These are phyloP conservation scores for Candida tropicalis DNA, from an alignment of 1,139 yeast species.

Conservation along the genomic window DNA sequence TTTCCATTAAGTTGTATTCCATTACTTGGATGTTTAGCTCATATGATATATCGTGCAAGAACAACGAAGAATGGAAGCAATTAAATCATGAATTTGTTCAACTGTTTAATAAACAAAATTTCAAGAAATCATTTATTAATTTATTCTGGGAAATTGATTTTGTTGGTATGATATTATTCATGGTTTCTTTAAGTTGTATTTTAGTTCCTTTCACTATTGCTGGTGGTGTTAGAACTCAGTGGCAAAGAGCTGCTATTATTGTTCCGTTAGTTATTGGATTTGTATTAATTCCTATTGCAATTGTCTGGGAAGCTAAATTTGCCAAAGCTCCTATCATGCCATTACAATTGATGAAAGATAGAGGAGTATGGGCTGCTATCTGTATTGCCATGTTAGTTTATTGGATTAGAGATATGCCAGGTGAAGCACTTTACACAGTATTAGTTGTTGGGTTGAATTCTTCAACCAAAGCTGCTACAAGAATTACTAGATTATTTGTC, in stretches of 20 bases:
- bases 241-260: constrained; percentile 56
- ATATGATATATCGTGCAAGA: constrained; percentile 59
- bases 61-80: constrained; percentile 45
- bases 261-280: constrained; percentile 70
- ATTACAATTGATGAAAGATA: constrained; percentile 55
- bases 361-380: constrained; percentile 60
- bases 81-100: constrained; percentile 25
- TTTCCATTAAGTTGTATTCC: constrained; percentile 68
- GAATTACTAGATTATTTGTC: constrained; percentile 63
- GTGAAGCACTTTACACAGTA: constrained; percentile 67
- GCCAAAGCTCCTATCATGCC: constrained; percentile 65
- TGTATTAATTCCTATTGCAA: constrained; percentile 54
- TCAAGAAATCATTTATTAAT: constrained; percentile 22
- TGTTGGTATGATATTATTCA: constrained; percentile 52
- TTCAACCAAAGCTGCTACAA: constrained; percentile 60
- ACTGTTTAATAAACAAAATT: constrained; percentile 18
- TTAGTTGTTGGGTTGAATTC: constrained; percentile 64
- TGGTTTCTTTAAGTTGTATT: constrained; percentile 56
- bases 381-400: constrained; percentile 55
- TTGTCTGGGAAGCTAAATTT: constrained; percentile 54
- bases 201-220: constrained; percentile 58
- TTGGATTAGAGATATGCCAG: constrained; percentile 68
- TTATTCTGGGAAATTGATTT: constrained; percentile 56
- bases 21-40: constrained; percentile 51
- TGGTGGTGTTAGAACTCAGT: constrained; percentile 54